Evolutionary conservation across 2,329 filamentous ascomycete species (phyloP).

Genomic region (Chalaropsis ovoidea): DNA sequence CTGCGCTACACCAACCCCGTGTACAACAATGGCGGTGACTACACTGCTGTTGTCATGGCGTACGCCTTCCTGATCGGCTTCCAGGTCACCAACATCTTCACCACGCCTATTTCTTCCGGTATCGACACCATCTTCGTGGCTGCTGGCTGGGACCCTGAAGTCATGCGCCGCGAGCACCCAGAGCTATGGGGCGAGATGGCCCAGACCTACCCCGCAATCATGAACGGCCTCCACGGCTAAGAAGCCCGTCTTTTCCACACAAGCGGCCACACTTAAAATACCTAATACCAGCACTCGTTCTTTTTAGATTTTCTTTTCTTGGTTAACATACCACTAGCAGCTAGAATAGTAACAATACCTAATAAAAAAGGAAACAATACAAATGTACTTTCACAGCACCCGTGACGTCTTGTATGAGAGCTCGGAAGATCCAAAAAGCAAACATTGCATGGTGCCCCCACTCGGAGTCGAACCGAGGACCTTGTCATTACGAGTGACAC

Average conservation of each 20-base stretch:
- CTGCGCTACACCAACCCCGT: slow-evolving; percentile 67
- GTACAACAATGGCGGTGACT: slow-evolving; percentile 60
- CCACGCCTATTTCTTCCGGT: slow-evolving; percentile 78
- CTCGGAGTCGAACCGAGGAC: slow-evolving; percentile 34
- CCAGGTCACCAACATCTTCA: slow-evolving; percentile 82
- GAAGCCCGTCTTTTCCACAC: not conserved
- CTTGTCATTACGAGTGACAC: slow-evolving; percentile 35
- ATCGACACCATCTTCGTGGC: slow-evolving; percentile 88
- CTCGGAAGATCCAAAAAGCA: not conserved
- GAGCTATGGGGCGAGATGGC: slow-evolving; percentile 75
- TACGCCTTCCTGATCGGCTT: slow-evolving; percentile 83
- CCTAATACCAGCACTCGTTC: not conserved
- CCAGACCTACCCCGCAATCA: slow-evolving; percentile 70
- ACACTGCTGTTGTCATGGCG: slow-evolving; percentile 67
- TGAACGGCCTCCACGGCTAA: slow-evolving; percentile 62
- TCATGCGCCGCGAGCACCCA: slow-evolving; percentile 68
- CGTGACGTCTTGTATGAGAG: not conserved
- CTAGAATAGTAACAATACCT: not conserved
- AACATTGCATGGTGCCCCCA: slow-evolving; percentile 28
- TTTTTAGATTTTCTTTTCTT: not conserved
- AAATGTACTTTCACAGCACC: not conserved
- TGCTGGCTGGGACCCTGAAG: slow-evolving; percentile 56
- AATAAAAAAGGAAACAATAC: not conserved
- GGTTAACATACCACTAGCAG: not conserved
- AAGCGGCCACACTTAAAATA: not conserved